Evolutionary conservation across 768 basidiomycete genomes (phyloP).

Genomic region (Lactarius quietus): DNA sequence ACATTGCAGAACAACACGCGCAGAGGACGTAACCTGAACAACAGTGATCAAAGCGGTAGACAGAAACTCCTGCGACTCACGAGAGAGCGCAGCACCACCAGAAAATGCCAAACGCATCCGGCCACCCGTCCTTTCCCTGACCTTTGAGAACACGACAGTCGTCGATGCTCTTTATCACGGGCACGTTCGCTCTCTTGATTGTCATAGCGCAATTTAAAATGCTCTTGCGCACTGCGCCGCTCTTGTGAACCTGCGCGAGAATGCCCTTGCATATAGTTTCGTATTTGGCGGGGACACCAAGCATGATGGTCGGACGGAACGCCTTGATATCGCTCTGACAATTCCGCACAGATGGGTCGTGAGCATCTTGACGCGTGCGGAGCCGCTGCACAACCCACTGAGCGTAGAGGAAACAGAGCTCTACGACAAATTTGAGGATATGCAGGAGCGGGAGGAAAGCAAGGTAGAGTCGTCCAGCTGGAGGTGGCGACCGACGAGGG

Average conservation of each 20-base stretch:
- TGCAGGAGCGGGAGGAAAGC: slow-evolving; percentile 95
- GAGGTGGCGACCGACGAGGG: slow-evolving; percentile 65
- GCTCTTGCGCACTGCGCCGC: slow-evolving; percentile 62
- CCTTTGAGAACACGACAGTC: slow-evolving; percentile 76
- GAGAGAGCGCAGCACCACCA: slow-evolving; percentile 84
- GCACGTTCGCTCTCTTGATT: slow-evolving; percentile 69
- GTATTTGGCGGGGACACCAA: slow-evolving; percentile 96
- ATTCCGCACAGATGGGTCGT: slow-evolving; percentile 88
- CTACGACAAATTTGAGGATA: slow-evolving; percentile 94
- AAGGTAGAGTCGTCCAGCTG: slow-evolving; percentile 63
- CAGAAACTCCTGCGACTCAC: slow-evolving; percentile 91
- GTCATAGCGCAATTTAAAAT: slow-evolving; percentile 78
- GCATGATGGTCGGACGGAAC: slow-evolving; percentile 83
- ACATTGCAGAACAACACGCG: background rate
- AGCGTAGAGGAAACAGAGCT: slow-evolving; percentile 69
- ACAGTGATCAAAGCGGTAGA: slow-evolving; percentile 73
- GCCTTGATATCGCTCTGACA: slow-evolving; percentile 83
- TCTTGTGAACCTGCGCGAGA: slow-evolving; percentile 67
- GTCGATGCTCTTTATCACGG: slow-evolving; percentile 60
- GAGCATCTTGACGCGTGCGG: slow-evolving; percentile 92
- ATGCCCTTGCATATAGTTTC: slow-evolving; percentile 97
- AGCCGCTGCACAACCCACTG: slow-evolving; percentile 82
- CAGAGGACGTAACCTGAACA: slow-evolving; percentile 77
- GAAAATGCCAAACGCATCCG: slow-evolving; percentile 72
- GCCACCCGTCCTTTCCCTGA: slow-evolving; percentile 85